Base-by-base conservation (phyloP, 139 green algal species). In the Edaphochlamys debaryana region DNA sequence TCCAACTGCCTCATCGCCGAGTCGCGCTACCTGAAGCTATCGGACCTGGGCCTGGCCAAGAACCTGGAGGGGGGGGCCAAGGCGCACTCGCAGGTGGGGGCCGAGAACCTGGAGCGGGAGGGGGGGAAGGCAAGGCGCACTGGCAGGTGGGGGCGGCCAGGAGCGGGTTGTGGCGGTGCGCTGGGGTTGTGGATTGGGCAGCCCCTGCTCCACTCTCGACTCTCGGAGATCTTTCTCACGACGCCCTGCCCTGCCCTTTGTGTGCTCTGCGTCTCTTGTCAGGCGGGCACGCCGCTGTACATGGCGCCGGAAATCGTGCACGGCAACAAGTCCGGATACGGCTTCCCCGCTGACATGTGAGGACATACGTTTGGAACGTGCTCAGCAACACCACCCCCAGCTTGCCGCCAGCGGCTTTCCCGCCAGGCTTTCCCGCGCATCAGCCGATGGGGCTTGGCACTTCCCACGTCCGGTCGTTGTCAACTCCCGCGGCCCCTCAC, bases 41-140 rank as follows among this genome's bases (percentile, higher is more conserved):
- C 52, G 4, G 85, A 89, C 67, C 66, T 89, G 72, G 85, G 85
- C 9, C 79, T 89, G 72, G 63, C 58, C 56, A 89, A 89, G 79
- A 34, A 58, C 32, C 69, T 79, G 45, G 69, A 73, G 34, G 58
- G 27, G 34, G 69, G 60, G 9, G 54, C 34, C 40, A 80, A 75
- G 70, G 60, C 60, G 29, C 48, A 84, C 64, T 83, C 77, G 45
- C 77, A 83, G n/a, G 77, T 74, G 36, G 40, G n/a, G n/a, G n/a
- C n/a, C n/a, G n/a, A n/a, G 38, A n/a, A 36, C 13, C 42, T n/a
- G n/a, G n/a, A n/a, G n/a, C n/a, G n/a, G 67, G 32, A 29, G 67
- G 32, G 11, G 34, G 67, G 45, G 67, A 29, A 22, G 38, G 20
- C 22, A 32, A 50, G 67, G 36, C 48, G 67, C 27, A 50, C 9